These are phyloP conservation scores for Penicillium sp. DNA, from an alignment of 2,329 filamentous ascomycete genomes.

Conservation along the genomic window DNA sequence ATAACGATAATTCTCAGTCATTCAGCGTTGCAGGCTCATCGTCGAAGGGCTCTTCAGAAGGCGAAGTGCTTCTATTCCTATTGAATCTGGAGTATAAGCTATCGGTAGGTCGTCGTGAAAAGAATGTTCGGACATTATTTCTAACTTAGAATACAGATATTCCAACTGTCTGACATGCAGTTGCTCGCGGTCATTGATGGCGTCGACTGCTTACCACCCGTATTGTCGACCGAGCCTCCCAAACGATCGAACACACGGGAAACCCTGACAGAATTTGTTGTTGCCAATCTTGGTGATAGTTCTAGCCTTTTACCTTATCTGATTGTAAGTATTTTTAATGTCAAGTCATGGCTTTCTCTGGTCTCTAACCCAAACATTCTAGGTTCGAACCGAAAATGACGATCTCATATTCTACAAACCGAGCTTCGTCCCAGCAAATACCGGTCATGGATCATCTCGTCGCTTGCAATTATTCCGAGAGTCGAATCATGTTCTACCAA, in stretches of 20 bases:
- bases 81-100: conserved; percentile 72
- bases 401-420: conserved; percentile 88
- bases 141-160: conserved; percentile 55
- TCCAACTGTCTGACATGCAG: conserved; percentile 70
- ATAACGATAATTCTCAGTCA: conserved; percentile 62
- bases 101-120: conserved; percentile 57
- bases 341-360: background rate
- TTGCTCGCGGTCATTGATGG: conserved; percentile 73
- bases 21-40: conserved; percentile 45
- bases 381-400: conserved; percentile 75
- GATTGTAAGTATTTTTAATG: conserved; percentile 58
- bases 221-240: conserved; percentile 69
- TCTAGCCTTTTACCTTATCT: conserved; percentile 72
- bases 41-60: conserved; percentile 25
- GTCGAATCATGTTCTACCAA: conserved; percentile 65
- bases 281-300: conserved; percentile 79
- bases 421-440: conserved; percentile 49
- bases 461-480: conserved; percentile 73
- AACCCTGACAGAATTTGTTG: conserved; percentile 71
- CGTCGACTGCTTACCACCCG: conserved; percentile 72
- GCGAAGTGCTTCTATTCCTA: conserved; percentile 70
- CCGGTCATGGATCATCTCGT: conserved; percentile 9
- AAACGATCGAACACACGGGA: conserved; percentile 72
- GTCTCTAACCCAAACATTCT: conserved; percentile 12
- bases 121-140: background rate